Conservation (phyloP, 129 eudicot species). For the Chrysanthemum seticuspe region DNA sequence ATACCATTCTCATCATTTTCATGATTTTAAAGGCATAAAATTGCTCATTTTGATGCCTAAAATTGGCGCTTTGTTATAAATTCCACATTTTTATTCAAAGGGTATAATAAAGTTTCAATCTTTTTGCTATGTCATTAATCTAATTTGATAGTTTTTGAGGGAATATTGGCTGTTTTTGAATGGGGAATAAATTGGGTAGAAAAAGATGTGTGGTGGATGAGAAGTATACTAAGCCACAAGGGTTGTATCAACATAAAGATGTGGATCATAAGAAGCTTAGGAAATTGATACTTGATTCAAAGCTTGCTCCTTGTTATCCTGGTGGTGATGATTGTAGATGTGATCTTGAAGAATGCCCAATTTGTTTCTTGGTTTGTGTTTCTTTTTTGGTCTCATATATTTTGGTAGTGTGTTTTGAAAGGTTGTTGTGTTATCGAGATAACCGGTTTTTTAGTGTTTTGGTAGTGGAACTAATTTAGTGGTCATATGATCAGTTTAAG, state of each 20-base stretch:
- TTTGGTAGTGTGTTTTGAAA: slow-evolving; percentile 1
- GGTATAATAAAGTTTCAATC: neutral
- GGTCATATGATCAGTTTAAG: neutral
- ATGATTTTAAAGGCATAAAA: slow-evolving; percentile 9
- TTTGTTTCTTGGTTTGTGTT: slow-evolving; percentile 73
- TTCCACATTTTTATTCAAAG: neutral
- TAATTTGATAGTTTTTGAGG: neutral
- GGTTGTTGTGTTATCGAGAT: too few relatives aligned
- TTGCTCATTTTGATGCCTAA: neutral
- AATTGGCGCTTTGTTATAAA: slow-evolving; percentile 19
- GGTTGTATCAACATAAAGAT: slow-evolving; percentile 70
- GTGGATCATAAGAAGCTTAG: slow-evolving; percentile 74
- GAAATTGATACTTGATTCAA: slow-evolving; percentile 66
- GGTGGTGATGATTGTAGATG: slow-evolving; percentile 69
- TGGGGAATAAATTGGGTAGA: slow-evolving; percentile 78
- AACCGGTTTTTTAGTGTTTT: neutral
- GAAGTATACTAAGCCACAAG: slow-evolving; percentile 75
- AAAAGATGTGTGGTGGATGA: slow-evolving; percentile 69
- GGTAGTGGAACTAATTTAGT: neutral
- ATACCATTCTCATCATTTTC: slow-evolving; percentile 6
- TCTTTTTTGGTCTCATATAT: neutral
- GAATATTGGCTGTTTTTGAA: slow-evolving; percentile 1
- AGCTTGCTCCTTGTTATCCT: slow-evolving; percentile 79
- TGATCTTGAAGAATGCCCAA: slow-evolving; percentile 79
- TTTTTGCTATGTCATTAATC: neutral